Percentiles rank a stretch among this genome's conserved stretches.
phyloP scores from a whole-genome alignment of 2,329 filamentous ascomycete species.

The Colletotrichum lupini region DNA sequence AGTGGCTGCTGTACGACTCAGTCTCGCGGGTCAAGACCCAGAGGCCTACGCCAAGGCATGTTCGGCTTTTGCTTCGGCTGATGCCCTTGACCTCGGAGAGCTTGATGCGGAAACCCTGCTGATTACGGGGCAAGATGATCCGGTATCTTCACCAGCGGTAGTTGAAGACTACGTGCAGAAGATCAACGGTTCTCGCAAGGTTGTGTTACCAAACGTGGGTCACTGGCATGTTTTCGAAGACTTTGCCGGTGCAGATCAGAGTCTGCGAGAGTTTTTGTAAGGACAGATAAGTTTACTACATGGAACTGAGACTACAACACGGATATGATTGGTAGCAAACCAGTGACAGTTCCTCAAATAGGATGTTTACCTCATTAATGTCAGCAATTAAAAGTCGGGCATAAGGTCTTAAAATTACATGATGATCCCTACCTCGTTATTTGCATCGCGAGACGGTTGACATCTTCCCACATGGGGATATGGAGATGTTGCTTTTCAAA shows the following conservation, averaged over 20 bases:
- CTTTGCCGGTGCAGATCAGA: slow-evolving; percentile 45
- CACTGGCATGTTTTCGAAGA: slow-evolving; percentile 65
- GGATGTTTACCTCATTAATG: too few species aligned
- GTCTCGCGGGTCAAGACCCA: slow-evolving; percentile 58
- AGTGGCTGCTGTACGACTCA: slow-evolving; percentile 53
- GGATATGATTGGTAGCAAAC: too few species aligned
- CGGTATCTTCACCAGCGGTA: slow-evolving; percentile 49
- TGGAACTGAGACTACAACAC: too few species aligned
- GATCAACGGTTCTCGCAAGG: slow-evolving; percentile 43
- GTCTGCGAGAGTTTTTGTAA: slow-evolving; percentile 38
- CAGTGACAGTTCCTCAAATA: too few species aligned
- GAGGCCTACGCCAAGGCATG: slow-evolving; percentile 68
- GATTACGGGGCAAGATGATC: slow-evolving; percentile 58
- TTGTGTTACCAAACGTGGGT: slow-evolving; percentile 53
- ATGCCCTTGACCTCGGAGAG: slow-evolving; percentile 44
- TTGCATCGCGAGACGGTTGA: neutral
- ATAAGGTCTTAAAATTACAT: neutral
- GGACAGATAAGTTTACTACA: too few species aligned
- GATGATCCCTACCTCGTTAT: neutral
- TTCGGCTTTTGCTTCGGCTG: slow-evolving; percentile 54
- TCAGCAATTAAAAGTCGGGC: neutral
- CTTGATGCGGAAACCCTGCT: slow-evolving; percentile 50
- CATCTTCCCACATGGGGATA: neutral
- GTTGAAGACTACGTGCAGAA: slow-evolving; percentile 45
- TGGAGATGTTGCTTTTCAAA: neutral